These are phyloP conservation scores for Sutorius eximius DNA, from an alignment of 1,284 basidiomycete genomes.

Conservation along the genomic window DNA sequence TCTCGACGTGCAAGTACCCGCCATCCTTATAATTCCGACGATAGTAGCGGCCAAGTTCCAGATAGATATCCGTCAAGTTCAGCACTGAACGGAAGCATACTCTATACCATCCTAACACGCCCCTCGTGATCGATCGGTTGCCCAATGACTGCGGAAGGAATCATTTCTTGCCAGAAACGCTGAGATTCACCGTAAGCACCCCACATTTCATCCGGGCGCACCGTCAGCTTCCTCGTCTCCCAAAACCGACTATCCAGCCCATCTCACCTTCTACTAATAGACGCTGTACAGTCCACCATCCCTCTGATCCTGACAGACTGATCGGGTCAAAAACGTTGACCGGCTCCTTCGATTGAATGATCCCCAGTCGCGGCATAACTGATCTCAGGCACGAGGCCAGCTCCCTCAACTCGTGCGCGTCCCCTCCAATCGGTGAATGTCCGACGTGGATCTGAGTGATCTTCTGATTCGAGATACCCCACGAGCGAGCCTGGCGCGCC, in stretches of 20 bases:
- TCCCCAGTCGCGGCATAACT: slow-evolving; percentile 10
- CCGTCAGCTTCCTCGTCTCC: not conserved
- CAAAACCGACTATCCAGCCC: not conserved
- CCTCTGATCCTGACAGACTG: not conserved
- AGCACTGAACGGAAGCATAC: no score
- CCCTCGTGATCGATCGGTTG: no score
- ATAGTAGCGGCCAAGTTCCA: no score
- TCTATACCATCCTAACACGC: no score
- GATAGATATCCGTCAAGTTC: no score
- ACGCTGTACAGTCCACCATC: not conserved
- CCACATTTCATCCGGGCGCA: not conserved
- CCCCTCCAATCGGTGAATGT: slow-evolving; percentile 8
- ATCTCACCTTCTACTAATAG: not conserved
- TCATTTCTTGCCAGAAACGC: not conserved
- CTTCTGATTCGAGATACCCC: slow-evolving; percentile 9
- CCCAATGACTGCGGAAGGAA: no score
- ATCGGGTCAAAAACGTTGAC: not conserved
- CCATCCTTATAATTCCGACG: no score
- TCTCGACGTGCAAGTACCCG: no score
- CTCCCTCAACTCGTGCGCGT: not conserved
- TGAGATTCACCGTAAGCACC: no score
- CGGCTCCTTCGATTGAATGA: slow-evolving; percentile 1
- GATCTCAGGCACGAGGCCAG: slow-evolving; percentile 5
- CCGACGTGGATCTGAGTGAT: slow-evolving; percentile 15
- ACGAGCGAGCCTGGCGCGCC: not conserved